Base-by-base conservation (phyloP, 768 basidiomycete genomes). In the Mycena filopes region DNA sequence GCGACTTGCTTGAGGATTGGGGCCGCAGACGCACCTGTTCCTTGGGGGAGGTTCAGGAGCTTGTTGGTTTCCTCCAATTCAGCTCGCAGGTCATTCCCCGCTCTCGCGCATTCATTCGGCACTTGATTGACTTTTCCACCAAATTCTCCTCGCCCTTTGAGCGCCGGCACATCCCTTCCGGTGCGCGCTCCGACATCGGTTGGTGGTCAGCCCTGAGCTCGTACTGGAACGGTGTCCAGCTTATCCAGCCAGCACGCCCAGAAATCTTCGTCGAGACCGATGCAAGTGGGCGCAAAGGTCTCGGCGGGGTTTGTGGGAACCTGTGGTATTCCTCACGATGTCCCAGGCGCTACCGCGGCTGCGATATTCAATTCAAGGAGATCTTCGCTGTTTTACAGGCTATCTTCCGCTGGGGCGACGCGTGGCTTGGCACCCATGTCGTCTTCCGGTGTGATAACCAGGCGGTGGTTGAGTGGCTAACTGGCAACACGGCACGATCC, bases 281-380 rank as follows among this genome's bases (percentile, higher is more conserved):
- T 56, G 76, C 77, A 0, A 33, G 33, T 12, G 33, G 33, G 33
- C 6, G 7, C 6, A 33, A 33, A 33, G 78, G 77, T 26, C 73
- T 73, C 3, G 73, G 75, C 2, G 75, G 78, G 8, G 33, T 71
- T 43, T 70, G 66, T 36, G 65, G 65, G 4, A 15, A 54, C 6
- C 5, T 20, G 0, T 78, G 76, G 75, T 79, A 76, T 61, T 69
- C 74, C 0, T 48, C 65, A 2, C 57, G 68, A 0, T 29, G 64
- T 5, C 75, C 78, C 33, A 46, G 69, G 0, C 74, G 70, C 25
- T 72, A 70, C 36, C 64, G 66, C 15, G 13, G 29, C 0, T 33
- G 54, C 0, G 70, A 78, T 43, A 79, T 80, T 15, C 75, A 78
- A 50, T 74, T 76, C 68, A 80, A 80, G 63, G 77, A 78, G 53